Evolutionary conservation across 225 moss, liverwort and hornwort genomes (phyloP).

Genomic region (Lunularia cruciata): DNA sequence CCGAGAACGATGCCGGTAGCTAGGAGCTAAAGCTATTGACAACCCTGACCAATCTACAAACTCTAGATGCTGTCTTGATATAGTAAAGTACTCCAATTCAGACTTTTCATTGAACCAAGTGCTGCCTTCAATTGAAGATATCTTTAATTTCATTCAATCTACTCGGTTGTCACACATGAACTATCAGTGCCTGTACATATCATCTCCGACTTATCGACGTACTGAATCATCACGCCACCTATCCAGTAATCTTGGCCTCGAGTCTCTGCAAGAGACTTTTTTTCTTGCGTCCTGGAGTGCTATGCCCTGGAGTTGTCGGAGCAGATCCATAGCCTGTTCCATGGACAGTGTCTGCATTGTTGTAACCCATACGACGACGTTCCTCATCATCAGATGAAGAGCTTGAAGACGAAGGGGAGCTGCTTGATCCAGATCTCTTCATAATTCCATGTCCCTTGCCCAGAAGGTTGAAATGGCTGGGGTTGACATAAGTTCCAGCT

Average conservation of each 20-base stretch:
- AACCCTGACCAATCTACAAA: too few relatives aligned
- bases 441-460: constrained; percentile 21
- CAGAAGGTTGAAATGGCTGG: constrained; percentile 58
- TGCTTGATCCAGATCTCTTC: not conserved
- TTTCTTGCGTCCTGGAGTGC: constrained; percentile 28
- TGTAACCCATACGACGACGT: not conserved
- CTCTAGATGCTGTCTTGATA: too few relatives aligned
- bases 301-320: constrained; percentile 23
- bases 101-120: too few relatives aligned
- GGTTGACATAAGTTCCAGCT: constrained; percentile 52
- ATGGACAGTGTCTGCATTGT: not conserved
- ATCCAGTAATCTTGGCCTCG: constrained; percentile 14
- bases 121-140: too few relatives aligned
- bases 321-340: constrained; percentile 20
- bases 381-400: constrained; percentile 33
- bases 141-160: too few relatives aligned
- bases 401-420: constrained; percentile 13
- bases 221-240: not conserved
- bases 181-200: too few relatives aligned
- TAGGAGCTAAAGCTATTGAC: too few relatives aligned
- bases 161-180: too few relatives aligned
- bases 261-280: constrained; percentile 52
- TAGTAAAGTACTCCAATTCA: too few relatives aligned
- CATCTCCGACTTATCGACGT: too few relatives aligned
- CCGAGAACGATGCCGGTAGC: too few relatives aligned